phyloP scores from a whole-genome alignment of 129 eudicot species.

The Chrysanthemum lavandulifolium region DNA sequence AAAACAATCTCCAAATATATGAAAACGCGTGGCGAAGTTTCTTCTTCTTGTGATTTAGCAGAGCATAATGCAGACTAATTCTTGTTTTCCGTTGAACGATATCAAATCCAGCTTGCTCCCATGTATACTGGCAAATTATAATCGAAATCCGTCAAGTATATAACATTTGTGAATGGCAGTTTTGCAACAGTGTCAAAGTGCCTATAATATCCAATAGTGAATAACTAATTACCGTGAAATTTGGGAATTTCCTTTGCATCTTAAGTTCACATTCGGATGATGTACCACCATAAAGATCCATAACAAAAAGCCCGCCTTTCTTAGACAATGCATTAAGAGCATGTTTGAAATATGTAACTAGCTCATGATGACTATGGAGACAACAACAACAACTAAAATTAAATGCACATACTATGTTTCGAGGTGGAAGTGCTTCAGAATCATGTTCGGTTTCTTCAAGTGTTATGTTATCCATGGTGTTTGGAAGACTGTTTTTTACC shows the following conservation, averaged over 20 bases:
- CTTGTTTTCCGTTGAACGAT: slow-evolving; percentile 84
- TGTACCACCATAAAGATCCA: slow-evolving; percentile 98
- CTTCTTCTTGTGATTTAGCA: slow-evolving; percentile 65
- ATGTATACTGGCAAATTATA: slow-evolving; percentile 34
- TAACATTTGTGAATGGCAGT: no score
- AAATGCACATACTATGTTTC: slow-evolving; percentile 93
- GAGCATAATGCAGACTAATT: slow-evolving; percentile 85
- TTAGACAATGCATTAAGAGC: slow-evolving; percentile 58
- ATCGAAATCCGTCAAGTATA: no score
- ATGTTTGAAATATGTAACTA: slow-evolving; percentile 52
- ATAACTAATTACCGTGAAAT: slow-evolving; percentile 62
- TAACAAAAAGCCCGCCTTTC: slow-evolving; percentile 87
- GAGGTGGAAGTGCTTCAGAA: slow-evolving; percentile 47
- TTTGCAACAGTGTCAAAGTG: neutral
- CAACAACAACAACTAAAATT: slow-evolving; percentile 85
- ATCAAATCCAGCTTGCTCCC: slow-evolving; percentile 99
- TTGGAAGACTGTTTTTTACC: slow-evolving; percentile 46
- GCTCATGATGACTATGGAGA: slow-evolving; percentile 55
- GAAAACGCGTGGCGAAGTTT: slow-evolving; percentile 92
- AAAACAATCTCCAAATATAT: slow-evolving; percentile 93
- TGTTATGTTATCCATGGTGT: slow-evolving; percentile 39
- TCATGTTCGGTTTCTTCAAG: slow-evolving; percentile 45
- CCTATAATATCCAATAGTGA: neutral
- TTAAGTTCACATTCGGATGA: slow-evolving; percentile 84
- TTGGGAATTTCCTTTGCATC: slow-evolving; percentile 88